phyloP scores from a whole-genome alignment of 129 eudicot genomes.

The sunflower (Helianthus annuus) region DNA sequence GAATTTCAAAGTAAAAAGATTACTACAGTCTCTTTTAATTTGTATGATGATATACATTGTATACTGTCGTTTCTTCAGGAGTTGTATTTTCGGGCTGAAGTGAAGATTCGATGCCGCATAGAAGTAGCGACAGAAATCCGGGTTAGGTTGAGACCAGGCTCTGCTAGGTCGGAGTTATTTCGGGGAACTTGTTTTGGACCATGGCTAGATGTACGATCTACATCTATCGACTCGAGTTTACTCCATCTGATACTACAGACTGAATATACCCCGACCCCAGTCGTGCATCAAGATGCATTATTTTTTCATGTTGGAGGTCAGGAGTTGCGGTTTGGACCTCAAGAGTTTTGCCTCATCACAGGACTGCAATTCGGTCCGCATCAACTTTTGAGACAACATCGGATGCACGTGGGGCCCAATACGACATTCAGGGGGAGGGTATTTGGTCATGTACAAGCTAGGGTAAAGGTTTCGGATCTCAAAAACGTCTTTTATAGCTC shows the following conservation, averaged over 20 bases:
- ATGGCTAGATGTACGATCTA: conserved; percentile 6
- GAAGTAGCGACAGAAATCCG: background rate
- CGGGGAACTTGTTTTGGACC: background rate
- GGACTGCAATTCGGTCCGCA: background rate
- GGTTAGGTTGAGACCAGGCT: background rate
- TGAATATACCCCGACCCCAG: background rate
- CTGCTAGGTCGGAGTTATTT: conserved; percentile 5
- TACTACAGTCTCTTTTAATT: background rate
- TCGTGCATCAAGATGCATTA: background rate
- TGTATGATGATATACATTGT: background rate
- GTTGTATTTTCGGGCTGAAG: background rate
- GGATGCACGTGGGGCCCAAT: background rate
- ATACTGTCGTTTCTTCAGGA: background rate
- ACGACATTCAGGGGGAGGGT: background rate
- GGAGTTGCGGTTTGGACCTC: conserved; percentile 2
- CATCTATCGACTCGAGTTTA: background rate
- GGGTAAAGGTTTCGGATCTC: background rate
- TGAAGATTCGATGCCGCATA: background rate
- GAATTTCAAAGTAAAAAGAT: background rate
- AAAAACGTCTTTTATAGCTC: background rate
- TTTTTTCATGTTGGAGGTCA: background rate
- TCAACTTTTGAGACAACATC: background rate
- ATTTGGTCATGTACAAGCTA: background rate
- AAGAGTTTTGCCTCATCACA: background rate
- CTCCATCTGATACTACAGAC: background rate